These are phyloP conservation scores for Themeda triandra DNA, from an alignment of 176 grass and related monocot genomes.

Conservation along the genomic window DNA sequence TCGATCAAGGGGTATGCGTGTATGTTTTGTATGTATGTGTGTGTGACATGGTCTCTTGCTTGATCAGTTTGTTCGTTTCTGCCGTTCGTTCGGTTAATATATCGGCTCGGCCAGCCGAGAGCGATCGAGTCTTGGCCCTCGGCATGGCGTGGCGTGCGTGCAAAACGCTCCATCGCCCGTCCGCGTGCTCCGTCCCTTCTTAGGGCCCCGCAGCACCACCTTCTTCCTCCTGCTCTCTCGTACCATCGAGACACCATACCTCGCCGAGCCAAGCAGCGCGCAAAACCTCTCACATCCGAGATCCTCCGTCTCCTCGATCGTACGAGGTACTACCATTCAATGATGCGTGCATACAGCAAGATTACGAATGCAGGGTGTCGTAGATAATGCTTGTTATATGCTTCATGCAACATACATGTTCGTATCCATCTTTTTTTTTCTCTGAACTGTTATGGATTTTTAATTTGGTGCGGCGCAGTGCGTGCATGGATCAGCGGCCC, in stretches of 20 bases:
- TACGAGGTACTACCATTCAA: background rate
- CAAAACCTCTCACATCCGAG: background rate
- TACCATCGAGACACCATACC: background rate
- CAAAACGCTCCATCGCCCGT: slow-evolving; percentile 13
- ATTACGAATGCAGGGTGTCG: background rate
- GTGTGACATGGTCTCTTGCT: background rate
- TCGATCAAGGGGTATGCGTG: background rate
- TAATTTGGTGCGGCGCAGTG: background rate
- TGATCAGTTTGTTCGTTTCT: background rate
- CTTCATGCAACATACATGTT: background rate
- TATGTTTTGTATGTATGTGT: too few species aligned
- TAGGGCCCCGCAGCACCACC: background rate
- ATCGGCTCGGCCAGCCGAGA: background rate
- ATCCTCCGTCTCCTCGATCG: background rate
- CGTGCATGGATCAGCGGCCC: slow-evolving; percentile 27
- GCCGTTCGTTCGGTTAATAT: background rate
- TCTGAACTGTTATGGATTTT: background rate
- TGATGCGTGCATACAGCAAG: background rate
- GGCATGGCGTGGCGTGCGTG: slow-evolving; percentile 6
- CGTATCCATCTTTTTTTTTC: background rate
- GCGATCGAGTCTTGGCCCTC: background rate
- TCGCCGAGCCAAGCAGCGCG: background rate
- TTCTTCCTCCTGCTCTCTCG: background rate
- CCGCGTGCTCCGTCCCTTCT: background rate
- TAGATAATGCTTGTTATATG: background rate